Conservation (phyloP, 345 rosid genomes). For the Citrus trifoliata region DNA sequence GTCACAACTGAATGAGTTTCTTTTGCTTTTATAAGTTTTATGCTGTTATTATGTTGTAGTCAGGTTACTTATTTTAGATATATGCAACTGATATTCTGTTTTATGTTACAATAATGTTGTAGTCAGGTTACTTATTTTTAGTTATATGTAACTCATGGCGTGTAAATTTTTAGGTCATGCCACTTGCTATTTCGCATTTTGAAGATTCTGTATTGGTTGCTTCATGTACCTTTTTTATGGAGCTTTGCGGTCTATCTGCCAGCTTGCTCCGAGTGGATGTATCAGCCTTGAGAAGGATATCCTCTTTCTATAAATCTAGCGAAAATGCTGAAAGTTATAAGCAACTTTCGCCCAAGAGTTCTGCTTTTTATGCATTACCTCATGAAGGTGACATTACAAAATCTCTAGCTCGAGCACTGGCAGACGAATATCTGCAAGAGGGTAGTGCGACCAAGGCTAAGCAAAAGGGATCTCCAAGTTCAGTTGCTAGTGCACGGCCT, state of each 20-base stretch:
- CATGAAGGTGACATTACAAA: conserved; percentile 61
- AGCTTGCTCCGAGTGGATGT: conserved; percentile 78
- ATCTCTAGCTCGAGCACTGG: conserved; percentile 84
- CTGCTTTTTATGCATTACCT: conserved; percentile 51
- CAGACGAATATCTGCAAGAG: conserved; percentile 69
- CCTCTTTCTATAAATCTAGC: conserved; percentile 60
- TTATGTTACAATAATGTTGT: not conserved
- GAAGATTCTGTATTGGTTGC: conserved; percentile 82
- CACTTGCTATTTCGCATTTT: conserved; percentile 87
- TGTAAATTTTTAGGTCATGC: conserved; percentile 61
- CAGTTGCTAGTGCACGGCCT: conserved; percentile 34
- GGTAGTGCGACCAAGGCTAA: conserved; percentile 39
- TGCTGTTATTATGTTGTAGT: not conserved
- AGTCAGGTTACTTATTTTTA: not conserved
- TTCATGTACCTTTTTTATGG: conserved; percentile 79
- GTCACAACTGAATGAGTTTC: not conserved
- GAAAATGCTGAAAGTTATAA: conserved; percentile 38
- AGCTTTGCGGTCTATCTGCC: conserved; percentile 91
- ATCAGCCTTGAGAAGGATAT: conserved; percentile 80
- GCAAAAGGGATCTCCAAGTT: conserved; percentile 37
- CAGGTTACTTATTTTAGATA: not conserved
- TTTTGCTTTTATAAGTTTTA: conserved; percentile 1
- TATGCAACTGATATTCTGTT: not conserved
- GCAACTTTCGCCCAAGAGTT: conserved; percentile 55
- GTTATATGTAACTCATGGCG: conserved; percentile 4